Conservation (phyloP, 1,139 yeast genomes). For the Pichia sp. region DNA sequence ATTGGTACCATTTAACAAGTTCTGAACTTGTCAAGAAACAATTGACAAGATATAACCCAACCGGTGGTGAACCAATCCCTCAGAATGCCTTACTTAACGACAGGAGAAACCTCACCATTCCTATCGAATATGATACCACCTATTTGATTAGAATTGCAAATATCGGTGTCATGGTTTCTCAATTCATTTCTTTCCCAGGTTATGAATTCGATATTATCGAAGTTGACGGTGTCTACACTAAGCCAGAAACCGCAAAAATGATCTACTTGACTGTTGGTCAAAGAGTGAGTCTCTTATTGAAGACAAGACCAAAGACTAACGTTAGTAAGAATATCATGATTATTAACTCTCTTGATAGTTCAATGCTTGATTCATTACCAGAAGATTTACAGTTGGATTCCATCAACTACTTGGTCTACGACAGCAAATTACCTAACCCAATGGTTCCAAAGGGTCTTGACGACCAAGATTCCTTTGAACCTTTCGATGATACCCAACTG, state of each 20-base stretch:
- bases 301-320: slow-evolving; percentile 42
- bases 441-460: slow-evolving; percentile 17
- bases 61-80: slow-evolving; percentile 84
- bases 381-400: slow-evolving; percentile 50
- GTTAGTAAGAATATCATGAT: slow-evolving; percentile 55
- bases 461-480: slow-evolving; percentile 27
- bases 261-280: slow-evolving; percentile 71
- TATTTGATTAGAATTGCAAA: slow-evolving; percentile 64
- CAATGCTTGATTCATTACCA: slow-evolving; percentile 64
- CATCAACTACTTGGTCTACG: slow-evolving; percentile 55
- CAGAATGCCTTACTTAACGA: slow-evolving; percentile 65
- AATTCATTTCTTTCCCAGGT: slow-evolving; percentile 64
- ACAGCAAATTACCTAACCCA: slow-evolving; percentile 32
- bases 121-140: slow-evolving; percentile 59
- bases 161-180: slow-evolving; percentile 71
- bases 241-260: slow-evolving; percentile 55
- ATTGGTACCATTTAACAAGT: slow-evolving; percentile 59
- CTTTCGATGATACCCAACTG: slow-evolving; percentile 57
- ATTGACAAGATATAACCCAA: slow-evolving; percentile 66
- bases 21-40: slow-evolving; percentile 46
- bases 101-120: slow-evolving; percentile 54
- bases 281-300: slow-evolving; percentile 61
- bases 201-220: slow-evolving; percentile 69
- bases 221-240: slow-evolving; percentile 68
- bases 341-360: slow-evolving; percentile 58